These are phyloP conservation scores for Ophiostoma ulmi DNA, from an alignment of 2,329 filamentous ascomycete genomes.

Conservation along the genomic window DNA sequence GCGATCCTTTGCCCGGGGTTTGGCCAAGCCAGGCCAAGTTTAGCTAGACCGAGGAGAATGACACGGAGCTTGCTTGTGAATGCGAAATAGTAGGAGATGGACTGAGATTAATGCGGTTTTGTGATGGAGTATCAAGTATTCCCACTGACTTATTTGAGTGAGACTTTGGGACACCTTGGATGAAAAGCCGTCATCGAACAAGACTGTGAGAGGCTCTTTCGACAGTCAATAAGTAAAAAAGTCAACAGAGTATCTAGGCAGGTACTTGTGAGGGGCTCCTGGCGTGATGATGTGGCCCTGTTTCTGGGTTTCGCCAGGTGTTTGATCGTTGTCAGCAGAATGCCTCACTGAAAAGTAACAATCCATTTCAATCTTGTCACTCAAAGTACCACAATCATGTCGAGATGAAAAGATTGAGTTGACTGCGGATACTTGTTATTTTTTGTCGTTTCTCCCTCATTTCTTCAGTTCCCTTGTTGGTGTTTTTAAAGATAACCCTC, in stretches of 20 bases:
- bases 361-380: neutral
- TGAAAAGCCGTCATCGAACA: no score
- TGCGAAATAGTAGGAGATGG: neutral
- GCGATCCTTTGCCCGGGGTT: neutral
- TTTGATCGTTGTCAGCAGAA: neutral
- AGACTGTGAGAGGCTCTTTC: no score
- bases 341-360: conserved; percentile 4
- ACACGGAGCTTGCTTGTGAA: neutral
- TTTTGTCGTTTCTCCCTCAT: no score
- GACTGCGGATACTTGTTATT: no score
- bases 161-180: no score
- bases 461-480: no score
- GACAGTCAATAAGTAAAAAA: neutral
- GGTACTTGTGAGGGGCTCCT: neutral
- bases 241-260: neutral
- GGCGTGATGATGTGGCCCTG: neutral
- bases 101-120: neutral
- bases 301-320: neutral
- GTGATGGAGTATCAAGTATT: no score
- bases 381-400: neutral
- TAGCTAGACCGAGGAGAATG: neutral
- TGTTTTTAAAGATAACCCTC: no score
- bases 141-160: no score
- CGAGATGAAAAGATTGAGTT: no score
- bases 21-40: neutral